Percentiles rank a stretch among this genome's conserved stretches.
phyloP scores from a whole-genome alignment of 257 asterid genomes.

The Nemophila menziesii region DNA sequence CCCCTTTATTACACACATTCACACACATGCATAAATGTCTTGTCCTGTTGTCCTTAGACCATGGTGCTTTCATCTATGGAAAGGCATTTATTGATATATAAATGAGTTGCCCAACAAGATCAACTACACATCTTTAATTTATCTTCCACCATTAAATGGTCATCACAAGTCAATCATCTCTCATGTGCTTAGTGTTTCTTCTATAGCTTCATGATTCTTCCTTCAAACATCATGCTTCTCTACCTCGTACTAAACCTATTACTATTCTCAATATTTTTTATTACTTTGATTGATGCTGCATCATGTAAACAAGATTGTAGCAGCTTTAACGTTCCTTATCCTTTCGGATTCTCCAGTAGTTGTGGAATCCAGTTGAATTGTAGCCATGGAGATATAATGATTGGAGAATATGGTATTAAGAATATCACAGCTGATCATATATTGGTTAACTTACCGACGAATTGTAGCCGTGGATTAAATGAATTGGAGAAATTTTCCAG shows the following conservation, averaged over 20 bases:
- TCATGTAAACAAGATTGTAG: constrained; percentile 28
- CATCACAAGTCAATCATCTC: constrained; percentile 19
- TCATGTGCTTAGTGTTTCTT: neutral
- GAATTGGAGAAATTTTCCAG: constrained; percentile 24
- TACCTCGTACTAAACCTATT: neutral
- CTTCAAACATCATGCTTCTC: neutral
- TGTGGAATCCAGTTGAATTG: constrained; percentile 42
- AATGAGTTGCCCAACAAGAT: constrained; percentile 25
- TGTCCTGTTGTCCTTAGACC: neutral
- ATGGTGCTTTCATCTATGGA: neutral
- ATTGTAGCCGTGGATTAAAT: constrained; percentile 44
- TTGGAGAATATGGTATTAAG: constrained; percentile 29
- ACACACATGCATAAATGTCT: neutral
- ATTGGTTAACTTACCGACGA: constrained; percentile 27
- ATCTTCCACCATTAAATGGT: constrained; percentile 20
- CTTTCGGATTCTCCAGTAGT: constrained; percentile 54
- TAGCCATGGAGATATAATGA: constrained; percentile 16
- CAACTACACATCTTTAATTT: constrained; percentile 22
- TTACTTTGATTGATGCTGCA: neutral
- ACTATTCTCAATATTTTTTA: neutral
- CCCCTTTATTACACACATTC: neutral
- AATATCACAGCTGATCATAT: constrained; percentile 44
- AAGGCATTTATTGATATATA: constrained; percentile 25
- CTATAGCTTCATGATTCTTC: constrained; percentile 1
- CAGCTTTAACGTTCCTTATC: constrained; percentile 26